phyloP scores from a whole-genome alignment of 192 early-diverging fungal genomes.

The Pilaira anomala region DNA sequence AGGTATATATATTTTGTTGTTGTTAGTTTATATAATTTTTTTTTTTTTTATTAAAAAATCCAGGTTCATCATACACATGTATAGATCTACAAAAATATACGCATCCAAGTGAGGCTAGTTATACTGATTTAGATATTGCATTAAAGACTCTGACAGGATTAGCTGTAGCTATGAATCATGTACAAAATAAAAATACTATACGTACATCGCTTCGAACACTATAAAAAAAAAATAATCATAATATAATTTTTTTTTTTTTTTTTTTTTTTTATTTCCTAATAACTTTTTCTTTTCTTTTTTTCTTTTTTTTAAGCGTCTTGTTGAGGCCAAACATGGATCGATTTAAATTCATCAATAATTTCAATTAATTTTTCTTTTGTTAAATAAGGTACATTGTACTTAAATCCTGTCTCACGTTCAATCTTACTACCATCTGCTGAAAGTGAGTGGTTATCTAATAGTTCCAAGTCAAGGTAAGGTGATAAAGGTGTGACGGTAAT shows the following conservation, averaged over 20 bases:
- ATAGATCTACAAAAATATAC: constrained; percentile 42
- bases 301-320: constrained; percentile 1
- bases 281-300: not conserved
- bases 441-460: constrained; percentile 81
- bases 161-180: constrained; percentile 33
- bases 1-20: constrained; percentile 34
- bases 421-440: constrained; percentile 86
- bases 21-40: too few species aligned
- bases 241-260: not conserved
- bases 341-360: constrained; percentile 80
- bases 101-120: constrained; percentile 15
- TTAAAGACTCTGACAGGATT: constrained; percentile 29
- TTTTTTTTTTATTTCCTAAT: not conserved
- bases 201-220: not conserved
- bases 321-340: constrained; percentile 79
- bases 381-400: constrained; percentile 64
- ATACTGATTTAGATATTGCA: constrained; percentile 24
- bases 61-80: not conserved
- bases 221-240: not conserved
- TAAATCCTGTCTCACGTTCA: constrained; percentile 60
- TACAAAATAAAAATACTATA: constrained; percentile 8
- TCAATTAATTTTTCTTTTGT: constrained; percentile 64
- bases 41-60: not conserved
- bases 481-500: constrained; percentile 83
- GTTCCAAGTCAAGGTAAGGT: constrained; percentile 91